Evolutionary conservation across 306 rosid genomes (phyloP).

Genomic region (Trichosanthes truncata): DNA sequence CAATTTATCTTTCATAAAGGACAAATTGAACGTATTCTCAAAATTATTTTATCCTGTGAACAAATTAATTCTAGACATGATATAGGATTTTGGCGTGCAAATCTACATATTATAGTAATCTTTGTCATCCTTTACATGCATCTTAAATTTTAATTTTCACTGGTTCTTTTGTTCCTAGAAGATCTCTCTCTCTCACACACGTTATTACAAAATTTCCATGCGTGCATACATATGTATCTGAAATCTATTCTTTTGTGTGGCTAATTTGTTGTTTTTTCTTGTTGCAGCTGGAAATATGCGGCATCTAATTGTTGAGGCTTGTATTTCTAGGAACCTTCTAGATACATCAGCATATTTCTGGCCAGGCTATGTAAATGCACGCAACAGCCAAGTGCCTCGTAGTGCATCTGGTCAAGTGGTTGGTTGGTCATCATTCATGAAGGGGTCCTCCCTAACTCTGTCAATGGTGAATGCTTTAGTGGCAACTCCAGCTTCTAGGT

Average conservation of each 20-base stretch:
- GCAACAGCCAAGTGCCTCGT: conserved; percentile 47
- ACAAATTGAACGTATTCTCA: neutral
- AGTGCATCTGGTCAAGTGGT: conserved; percentile 42
- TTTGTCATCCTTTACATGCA: neutral
- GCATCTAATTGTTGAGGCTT: conserved; percentile 90
- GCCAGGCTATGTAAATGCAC: conserved; percentile 78
- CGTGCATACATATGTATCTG: neutral
- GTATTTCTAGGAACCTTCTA: conserved; percentile 67
- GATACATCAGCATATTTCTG: conserved; percentile 81
- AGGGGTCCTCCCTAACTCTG: conserved; percentile 66
- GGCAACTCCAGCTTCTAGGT: conserved; percentile 93
- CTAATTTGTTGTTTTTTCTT: conserved; percentile 17
- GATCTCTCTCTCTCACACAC: neutral
- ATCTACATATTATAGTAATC: neutral
- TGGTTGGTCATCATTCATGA: conserved; percentile 82
- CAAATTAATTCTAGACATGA: neutral
- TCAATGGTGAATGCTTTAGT: conserved; percentile 50
- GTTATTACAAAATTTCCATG: neutral
- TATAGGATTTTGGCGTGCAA: neutral
- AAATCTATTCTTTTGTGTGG: neutral
- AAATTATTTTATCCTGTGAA: neutral
- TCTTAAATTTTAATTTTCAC: neutral
- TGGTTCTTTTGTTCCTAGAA: neutral
- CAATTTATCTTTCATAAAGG: neutral
- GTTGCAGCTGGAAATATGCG: conserved; percentile 77